Evolutionary conservation across 805 yeast species (phyloP).

Genomic region (Cyberlindnera xishuangbannaensis): DNA sequence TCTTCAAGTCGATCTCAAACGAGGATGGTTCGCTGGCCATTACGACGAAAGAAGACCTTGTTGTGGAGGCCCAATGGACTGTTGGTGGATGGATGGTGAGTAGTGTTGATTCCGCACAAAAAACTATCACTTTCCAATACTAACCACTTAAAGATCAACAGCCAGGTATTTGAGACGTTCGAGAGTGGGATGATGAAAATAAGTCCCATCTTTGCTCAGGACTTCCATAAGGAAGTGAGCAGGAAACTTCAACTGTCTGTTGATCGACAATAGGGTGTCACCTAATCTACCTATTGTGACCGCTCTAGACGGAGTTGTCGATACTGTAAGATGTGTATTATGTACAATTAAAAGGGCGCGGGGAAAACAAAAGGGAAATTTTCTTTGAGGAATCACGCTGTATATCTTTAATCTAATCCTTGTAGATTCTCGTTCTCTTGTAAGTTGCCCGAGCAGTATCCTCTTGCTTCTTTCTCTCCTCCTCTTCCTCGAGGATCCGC

Average conservation of each 20-base stretch:
- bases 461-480: constrained; percentile 26
- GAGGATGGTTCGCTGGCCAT: background rate
- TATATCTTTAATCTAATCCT: constrained; percentile 12
- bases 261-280: too few relatives aligned
- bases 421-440: constrained; percentile 33
- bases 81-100: constrained; percentile 6
- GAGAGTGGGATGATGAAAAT: constrained; percentile 24
- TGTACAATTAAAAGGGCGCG: constrained; percentile 1
- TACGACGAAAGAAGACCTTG: background rate
- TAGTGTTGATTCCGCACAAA: background rate
- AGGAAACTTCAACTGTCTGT: constrained; percentile 4
- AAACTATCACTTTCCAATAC: background rate
- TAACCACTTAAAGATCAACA: constrained; percentile 1
- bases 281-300: too few relatives aligned
- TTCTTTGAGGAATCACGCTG: too few relatives aligned
- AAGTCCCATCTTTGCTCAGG: constrained; percentile 5
- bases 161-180: constrained; percentile 20
- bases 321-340: too few relatives aligned
- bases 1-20: background rate
- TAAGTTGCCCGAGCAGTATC: constrained; percentile 15
- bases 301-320: too few relatives aligned
- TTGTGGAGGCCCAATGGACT: constrained; percentile 2
- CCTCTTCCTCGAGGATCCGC: constrained; percentile 39
- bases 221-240: constrained; percentile 9
- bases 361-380: too few relatives aligned